Base-by-base conservation (phyloP, 768 basidiomycete species). In the Podaxis rugospora region DNA sequence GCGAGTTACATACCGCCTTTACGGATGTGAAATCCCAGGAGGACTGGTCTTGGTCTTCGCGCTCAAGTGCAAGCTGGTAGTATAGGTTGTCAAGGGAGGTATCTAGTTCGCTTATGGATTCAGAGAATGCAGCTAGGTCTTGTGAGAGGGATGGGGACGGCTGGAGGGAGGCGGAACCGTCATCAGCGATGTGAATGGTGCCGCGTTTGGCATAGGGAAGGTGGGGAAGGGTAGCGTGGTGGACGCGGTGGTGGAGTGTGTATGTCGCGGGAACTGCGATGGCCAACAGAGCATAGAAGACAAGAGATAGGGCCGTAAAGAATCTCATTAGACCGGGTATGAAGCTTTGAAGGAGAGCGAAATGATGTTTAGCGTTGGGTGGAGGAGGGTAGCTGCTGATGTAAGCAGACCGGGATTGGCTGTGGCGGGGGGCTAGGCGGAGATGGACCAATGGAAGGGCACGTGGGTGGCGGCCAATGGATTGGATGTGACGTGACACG, bases 31-130 rank as follows among this genome's bases (percentile, higher is more conserved):
- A 71, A 66, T 80, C 80, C 80, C 84, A 87, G 64, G 78, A 69
- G 52, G 77, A 70, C 64, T 80, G 77, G 61, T 65, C 65, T 59
- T 79, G 78, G 21, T 69, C 70, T 23, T 74, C 75, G 40, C 75
- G 81, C 53, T 83, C 76, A 64, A 93, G 75, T 49, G 92, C 88
- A 50, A 93, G 73, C 74, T 93, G 90, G 71, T 92, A 92, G 58
- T 88, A 72, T 14, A 82, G 79, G 23, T 14, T 47, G 16, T 55
- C 59, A 4, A 32, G 13, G 1, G 46, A 25, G 7, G 74, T 72
- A 55, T 77, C 74, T 14, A 71, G 63, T 21, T 76, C 67, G 50
- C 72, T 75, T 32, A 74, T 58, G 40, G 69, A 55, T 27, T 76
- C 72, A 46, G 78, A 67, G 66, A 85, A 82, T 10, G 76, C 66